Conservation (phyloP, 2,329 filamentous ascomycete genomes). For the Huntiella bhutanensis region DNA sequence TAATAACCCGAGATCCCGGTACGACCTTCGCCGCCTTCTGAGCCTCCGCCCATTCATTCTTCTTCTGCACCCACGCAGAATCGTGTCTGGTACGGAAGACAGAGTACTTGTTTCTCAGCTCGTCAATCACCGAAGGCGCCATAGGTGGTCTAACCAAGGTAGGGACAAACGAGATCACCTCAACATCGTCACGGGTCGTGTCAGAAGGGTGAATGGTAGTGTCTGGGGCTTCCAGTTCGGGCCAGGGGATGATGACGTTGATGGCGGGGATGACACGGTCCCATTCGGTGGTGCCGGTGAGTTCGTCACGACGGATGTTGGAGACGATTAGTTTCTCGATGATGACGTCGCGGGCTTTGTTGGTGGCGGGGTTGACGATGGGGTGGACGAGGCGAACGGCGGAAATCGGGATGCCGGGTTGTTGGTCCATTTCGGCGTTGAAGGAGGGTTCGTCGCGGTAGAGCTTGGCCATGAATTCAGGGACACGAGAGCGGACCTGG, state of each 20-base stretch:
- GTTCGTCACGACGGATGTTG: conserved; percentile 24
- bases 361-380: conserved; percentile 45
- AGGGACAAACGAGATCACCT: conserved; percentile 59
- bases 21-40: conserved; percentile 19
- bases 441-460: conserved; percentile 23
- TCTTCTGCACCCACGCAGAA: conserved; percentile 47
- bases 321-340: conserved; percentile 48
- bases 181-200: conserved; percentile 57
- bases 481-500: conserved; percentile 6
- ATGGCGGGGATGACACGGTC: conserved; percentile 48
- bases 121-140: conserved; percentile 60
- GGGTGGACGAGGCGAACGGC: conserved; percentile 69
- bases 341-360: conserved; percentile 51
- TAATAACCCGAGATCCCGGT: conserved; percentile 13
- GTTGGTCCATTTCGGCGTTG: conserved; percentile 21
- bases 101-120: conserved; percentile 68
- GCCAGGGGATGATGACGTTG: conserved; percentile 61
- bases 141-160: conserved; percentile 60
- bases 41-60: conserved; percentile 37
- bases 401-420: conserved; percentile 44
- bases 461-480: conserved; percentile 10
- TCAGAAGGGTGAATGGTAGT: conserved; percentile 41
- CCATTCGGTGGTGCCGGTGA: conserved; percentile 25
- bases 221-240: conserved; percentile 37
- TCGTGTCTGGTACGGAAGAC: conserved; percentile 68